Evolutionary conservation across 148 eudicot species (phyloP).

Genomic region (Fagopyrum homotropicum): DNA sequence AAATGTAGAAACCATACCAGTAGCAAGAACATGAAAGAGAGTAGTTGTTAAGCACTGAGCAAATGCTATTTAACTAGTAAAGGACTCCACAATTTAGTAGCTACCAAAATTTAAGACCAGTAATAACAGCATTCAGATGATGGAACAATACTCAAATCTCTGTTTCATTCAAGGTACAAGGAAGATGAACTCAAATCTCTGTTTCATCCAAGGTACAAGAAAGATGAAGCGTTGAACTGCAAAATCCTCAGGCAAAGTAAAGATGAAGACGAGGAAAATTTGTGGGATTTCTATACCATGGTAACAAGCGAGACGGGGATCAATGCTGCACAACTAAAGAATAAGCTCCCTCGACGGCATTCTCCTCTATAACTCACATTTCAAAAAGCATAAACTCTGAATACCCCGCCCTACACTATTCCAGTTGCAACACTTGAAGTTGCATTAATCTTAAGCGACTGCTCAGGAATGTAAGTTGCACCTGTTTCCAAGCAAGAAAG

Average conservation of each 20-base stretch:
- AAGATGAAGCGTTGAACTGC: not conserved
- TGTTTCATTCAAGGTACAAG: not conserved
- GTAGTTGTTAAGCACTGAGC: not conserved
- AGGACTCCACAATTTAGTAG: not conserved
- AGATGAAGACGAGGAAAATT: not conserved
- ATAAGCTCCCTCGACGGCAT: conserved; percentile 5
- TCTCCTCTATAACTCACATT: not conserved
- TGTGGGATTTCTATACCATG: conserved; percentile 13
- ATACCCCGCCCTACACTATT: conserved; percentile 31
- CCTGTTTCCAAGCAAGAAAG: conserved; percentile 37
- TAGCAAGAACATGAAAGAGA: not conserved
- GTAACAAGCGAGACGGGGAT: not conserved
- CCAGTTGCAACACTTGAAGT: conserved; percentile 82
- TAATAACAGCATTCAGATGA: conserved; percentile 8
- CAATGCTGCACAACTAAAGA: not conserved
- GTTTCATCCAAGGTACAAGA: not conserved
- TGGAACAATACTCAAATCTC: conserved; percentile 13
- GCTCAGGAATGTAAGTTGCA: conserved; percentile 70
- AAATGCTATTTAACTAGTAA: not conserved
- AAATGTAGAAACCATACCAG: not conserved
- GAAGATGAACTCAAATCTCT: conserved; percentile 10
- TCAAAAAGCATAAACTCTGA: not conserved
- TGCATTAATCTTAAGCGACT: conserved; percentile 83
- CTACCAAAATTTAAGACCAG: conserved; percentile 10
- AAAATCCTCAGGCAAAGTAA: conserved; percentile 6